Evolutionary conservation across 202 grass and related monocot species (phyloP).

Genomic region (Zoysia matrella): DNA sequence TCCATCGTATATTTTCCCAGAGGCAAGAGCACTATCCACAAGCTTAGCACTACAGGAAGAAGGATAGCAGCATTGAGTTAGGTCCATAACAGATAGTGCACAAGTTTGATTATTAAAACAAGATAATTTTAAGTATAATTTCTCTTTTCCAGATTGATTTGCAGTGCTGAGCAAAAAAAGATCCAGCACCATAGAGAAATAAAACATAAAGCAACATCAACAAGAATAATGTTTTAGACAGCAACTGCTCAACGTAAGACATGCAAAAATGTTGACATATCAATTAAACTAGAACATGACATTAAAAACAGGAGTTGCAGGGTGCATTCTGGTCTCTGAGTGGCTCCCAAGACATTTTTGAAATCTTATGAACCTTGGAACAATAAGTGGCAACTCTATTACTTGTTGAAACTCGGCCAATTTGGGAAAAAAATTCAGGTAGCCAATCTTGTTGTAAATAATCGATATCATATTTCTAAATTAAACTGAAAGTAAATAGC

Average conservation of each 20-base stretch:
- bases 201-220: not conserved
- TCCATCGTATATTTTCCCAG: no score
- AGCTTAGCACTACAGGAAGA: not conserved
- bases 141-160: not conserved
- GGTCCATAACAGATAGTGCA: not conserved
- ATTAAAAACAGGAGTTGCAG: not conserved
- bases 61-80: constrained; percentile 30
- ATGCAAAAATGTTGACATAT: not conserved
- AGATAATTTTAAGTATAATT: not conserved
- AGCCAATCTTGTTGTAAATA: no score
- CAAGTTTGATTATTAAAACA: not conserved
- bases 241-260: not conserved
- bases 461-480: constrained; percentile 8
- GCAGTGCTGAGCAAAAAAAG: not conserved
- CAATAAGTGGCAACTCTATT: not conserved
- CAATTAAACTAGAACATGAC: not conserved
- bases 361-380: not conserved
- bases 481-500: constrained; percentile 37
- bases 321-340: not conserved
- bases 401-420: not conserved
- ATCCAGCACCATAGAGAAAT: not conserved
- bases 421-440: not conserved
- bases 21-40: no score
- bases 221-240: constrained; percentile 1
- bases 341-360: not conserved